phyloP scores from a whole-genome alignment of 352 stramenopile genomes.

The Globisporangium camurandrum region DNA sequence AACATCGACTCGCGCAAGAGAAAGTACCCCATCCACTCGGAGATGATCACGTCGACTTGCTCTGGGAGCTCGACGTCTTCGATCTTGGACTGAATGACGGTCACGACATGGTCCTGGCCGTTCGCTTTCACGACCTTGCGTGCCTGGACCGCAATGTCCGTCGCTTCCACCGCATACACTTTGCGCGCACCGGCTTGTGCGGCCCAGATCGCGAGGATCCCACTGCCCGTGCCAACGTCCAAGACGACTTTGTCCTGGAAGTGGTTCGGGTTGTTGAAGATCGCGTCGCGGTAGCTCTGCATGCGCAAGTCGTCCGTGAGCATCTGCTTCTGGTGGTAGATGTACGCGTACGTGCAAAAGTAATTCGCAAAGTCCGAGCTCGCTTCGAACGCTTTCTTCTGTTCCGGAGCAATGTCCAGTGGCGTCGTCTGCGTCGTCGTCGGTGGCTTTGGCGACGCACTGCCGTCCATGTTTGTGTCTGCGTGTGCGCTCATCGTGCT shows the following conservation, averaged over 20 bases:
- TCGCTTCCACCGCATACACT: slow-evolving; percentile 97
- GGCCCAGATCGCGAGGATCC: slow-evolving; percentile 98
- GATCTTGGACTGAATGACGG: slow-evolving; percentile 98
- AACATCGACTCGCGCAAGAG: slow-evolving; percentile 99
- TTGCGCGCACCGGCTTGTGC: slow-evolving; percentile 97
- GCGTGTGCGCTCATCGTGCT: background rate
- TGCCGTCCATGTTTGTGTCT: slow-evolving; percentile 5
- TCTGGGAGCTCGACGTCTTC: slow-evolving; percentile 97
- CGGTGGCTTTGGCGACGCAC: slow-evolving; percentile 14
- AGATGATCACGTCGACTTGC: slow-evolving; percentile 99
- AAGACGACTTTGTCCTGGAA: slow-evolving; percentile 99
- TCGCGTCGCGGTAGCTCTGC: slow-evolving; percentile 96
- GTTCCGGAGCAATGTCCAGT: slow-evolving; percentile 54
- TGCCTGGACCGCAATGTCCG: slow-evolving; percentile 97
- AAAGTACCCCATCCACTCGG: slow-evolving; percentile 99
- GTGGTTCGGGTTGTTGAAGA: slow-evolving; percentile 95
- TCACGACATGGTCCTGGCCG: slow-evolving; percentile 93
- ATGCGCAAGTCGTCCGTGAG: slow-evolving; percentile 98
- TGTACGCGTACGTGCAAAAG: slow-evolving; percentile 88
- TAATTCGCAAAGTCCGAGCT: slow-evolving; percentile 88
- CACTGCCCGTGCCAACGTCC: slow-evolving; percentile 98
- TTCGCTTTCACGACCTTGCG: slow-evolving; percentile 95
- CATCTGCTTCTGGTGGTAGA: slow-evolving; percentile 98
- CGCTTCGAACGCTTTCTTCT: slow-evolving; percentile 79
- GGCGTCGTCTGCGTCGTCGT: slow-evolving; percentile 5